A percentile compares a stretch with the other conserved stretches of the same genome.
Conservation (phyloP, 2,329 filamentous ascomycete genomes). For the Xylaria hypoxylon region DNA sequence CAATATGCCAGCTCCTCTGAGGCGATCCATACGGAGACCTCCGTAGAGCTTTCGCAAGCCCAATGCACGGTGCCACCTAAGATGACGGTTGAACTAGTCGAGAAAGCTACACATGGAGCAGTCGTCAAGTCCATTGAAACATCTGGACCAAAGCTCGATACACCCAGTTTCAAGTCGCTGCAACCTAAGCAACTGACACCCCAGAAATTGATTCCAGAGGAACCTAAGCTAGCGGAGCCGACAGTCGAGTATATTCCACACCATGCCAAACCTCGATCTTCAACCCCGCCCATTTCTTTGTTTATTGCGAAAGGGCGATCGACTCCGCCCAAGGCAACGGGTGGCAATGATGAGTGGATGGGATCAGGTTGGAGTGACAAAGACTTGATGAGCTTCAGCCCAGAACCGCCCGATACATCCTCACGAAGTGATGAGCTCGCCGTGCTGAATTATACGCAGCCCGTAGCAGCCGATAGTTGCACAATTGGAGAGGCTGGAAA, state of each 20-base stretch:
- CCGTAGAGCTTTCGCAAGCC: background rate
- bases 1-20: slow-evolving; percentile 1
- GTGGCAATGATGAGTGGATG: background rate
- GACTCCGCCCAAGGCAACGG: background rate
- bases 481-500: background rate
- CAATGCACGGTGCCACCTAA: background rate
- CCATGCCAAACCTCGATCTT: background rate
- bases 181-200: background rate
- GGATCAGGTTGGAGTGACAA: slow-evolving; percentile 4
- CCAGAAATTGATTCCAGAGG: background rate
- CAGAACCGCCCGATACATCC: background rate
- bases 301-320: background rate
- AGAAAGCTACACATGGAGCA: background rate
- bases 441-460: background rate
- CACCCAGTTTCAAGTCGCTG: background rate
- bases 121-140: background rate
- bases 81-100: background rate
- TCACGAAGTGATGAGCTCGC: background rate
- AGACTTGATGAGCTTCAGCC: slow-evolving; percentile 27
- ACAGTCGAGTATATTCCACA: background rate
- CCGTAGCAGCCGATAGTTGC: background rate
- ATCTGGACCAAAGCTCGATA: background rate
- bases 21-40: background rate
- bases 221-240: background rate
- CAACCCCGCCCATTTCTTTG: background rate